Evolutionary conservation across 257 asterid genomes (phyloP).

Genomic region (Solanum ossicruentum): DNA sequence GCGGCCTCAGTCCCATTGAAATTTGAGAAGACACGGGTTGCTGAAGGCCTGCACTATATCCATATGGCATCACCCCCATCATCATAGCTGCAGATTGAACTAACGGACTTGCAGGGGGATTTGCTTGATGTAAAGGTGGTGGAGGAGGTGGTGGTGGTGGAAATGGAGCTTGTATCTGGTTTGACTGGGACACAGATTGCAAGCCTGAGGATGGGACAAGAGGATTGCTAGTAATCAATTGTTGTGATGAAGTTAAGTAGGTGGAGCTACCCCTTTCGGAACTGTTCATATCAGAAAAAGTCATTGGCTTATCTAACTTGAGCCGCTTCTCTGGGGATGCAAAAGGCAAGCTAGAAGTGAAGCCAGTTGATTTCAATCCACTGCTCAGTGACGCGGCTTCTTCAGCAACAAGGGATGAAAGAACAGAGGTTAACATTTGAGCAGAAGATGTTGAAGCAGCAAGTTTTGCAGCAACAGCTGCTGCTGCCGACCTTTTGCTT

Average conservation of each 20-base stretch:
- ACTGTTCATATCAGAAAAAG: constrained; percentile 27
- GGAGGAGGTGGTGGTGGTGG: constrained; percentile 31
- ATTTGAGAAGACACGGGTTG: constrained; percentile 28
- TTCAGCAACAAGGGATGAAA: constrained; percentile 86
- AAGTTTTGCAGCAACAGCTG: constrained; percentile 91
- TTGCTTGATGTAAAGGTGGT: constrained; percentile 21
- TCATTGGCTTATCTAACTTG: constrained; percentile 40
- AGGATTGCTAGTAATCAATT: constrained; percentile 27
- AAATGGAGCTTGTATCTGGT: constrained; percentile 18
- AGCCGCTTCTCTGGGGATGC: constrained; percentile 50
- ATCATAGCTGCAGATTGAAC: constrained; percentile 37
- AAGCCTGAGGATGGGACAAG: constrained; percentile 11
- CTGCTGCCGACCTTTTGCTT: constrained; percentile 71
- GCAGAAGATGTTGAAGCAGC: constrained; percentile 86
- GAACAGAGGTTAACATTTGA: constrained; percentile 79
- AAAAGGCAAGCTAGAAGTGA: constrained; percentile 24
- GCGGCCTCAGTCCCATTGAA: constrained; percentile 34
- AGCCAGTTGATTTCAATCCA: constrained; percentile 28
- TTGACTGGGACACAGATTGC: constrained; percentile 25
- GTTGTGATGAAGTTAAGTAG: constrained; percentile 34
- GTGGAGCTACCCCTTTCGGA: constrained; percentile 35
- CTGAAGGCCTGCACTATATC: constrained; percentile 35
- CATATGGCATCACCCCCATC: constrained; percentile 33
- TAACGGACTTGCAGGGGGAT: constrained; percentile 30
- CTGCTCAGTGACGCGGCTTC: constrained; percentile 72